A percentile compares a stretch with the other conserved stretches of the same genome.
phyloP scores from a whole-genome alignment of 441 rosid genomes.

The Eruca vesicaria region DNA sequence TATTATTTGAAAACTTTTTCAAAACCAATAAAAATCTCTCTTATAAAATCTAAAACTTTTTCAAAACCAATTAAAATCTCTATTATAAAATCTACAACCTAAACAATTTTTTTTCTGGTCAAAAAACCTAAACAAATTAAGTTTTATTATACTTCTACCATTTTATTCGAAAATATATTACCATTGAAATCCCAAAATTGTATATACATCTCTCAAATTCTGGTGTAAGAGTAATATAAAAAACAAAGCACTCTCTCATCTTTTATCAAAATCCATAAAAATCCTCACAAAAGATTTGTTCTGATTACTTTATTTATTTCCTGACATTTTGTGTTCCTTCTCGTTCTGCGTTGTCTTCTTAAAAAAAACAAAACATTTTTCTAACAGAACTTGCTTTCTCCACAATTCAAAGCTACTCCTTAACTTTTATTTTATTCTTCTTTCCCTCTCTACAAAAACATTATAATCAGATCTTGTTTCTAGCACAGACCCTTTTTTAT shows the following conservation, averaged over 20 bases:
- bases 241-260: slow-evolving; percentile 28
- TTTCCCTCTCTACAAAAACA: slow-evolving; percentile 24
- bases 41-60: no score
- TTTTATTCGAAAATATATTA: no score
- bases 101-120: no score
- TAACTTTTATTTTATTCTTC: slow-evolving; percentile 4
- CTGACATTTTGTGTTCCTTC: not conserved
- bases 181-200: no score
- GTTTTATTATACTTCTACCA: no score
- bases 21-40: no score
- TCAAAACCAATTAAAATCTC: no score
- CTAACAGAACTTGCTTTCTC: slow-evolving; percentile 41
- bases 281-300: slow-evolving; percentile 39
- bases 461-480: slow-evolving; percentile 44
- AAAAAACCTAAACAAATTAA: no score
- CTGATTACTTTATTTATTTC: slow-evolving; percentile 28
- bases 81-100: no score
- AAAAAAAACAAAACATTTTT: not conserved
- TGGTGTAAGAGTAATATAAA: slow-evolving; percentile 15
- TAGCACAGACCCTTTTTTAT: slow-evolving; percentile 24
- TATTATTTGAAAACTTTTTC: not conserved
- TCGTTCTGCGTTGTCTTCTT: slow-evolving; percentile 21
- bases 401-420: slow-evolving; percentile 43
- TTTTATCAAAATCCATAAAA: slow-evolving; percentile 27
- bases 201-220: no score